Base-by-base conservation (phyloP, 2,329 filamentous ascomycete genomes). In the Fonsecaea pedrosoi region DNA sequence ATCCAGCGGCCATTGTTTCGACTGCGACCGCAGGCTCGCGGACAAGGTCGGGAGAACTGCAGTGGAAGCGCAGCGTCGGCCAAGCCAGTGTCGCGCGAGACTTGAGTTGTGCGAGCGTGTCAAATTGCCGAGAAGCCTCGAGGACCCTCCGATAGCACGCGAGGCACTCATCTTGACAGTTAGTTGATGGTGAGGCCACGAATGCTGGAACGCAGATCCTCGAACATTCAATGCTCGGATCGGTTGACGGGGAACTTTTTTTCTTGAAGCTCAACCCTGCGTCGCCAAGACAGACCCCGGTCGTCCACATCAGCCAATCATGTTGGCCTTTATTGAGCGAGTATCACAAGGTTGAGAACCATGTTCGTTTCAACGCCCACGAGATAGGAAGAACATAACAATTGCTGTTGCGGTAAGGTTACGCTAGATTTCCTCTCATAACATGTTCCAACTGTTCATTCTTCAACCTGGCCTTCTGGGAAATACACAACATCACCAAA, bases 31-130 rank as follows among this genome's bases (percentile, higher is more conserved):
- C 18, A 56, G 40, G 32, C 42, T 30, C 32, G 56, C 42, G 48
- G 65, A 61, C 37, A 25, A 54, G 2, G 38, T 56, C 53, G 58
- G 61, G 32, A 70, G 56, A 32, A 62, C 60, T 6, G 65, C 54
- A 50, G 67, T 69, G 10, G 71, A 69, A 60, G 70, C 76, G 74
- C 77, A 81, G 78, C 78, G 76, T 66, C 74, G 75, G 61, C 75
- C 74, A 60, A 80, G 71, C 69, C 77, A 74, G 55, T 69, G 75
- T 67, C 78, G 78, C 48, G 77, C 74, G 61, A 76, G 74, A 42
- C 78, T 73, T 68, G 78, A 76, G 64, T 70, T 63, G 54, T 76
- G 69, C 75, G 63, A 80, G 72, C 53, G 78, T 77, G 72, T 75
- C 76, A 75, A 74, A 72, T 62, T 77, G 76, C 69, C 54, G 30